phyloP scores from a whole-genome alignment of 805 yeast genomes.

The Starmera amethionina region DNA sequence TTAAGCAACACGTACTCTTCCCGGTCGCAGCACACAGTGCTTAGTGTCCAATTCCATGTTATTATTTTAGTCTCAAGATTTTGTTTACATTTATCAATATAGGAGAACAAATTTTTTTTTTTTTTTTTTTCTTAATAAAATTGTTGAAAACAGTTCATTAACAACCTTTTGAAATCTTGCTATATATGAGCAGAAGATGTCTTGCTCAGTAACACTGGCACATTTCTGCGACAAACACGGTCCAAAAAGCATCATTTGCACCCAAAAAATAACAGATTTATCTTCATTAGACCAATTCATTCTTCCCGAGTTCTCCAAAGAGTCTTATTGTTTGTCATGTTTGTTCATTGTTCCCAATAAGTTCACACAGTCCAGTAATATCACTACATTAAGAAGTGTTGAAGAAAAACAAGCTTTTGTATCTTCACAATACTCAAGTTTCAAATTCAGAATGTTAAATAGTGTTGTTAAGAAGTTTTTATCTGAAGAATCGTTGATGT shows the following conservation, averaged over 20 bases:
- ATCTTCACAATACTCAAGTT: conserved; percentile 53
- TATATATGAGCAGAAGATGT: conserved; percentile 19
- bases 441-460: conserved; percentile 42
- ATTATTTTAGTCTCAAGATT: too few relatives aligned
- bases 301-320: conserved; percentile 32
- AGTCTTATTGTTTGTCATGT: conserved; percentile 53
- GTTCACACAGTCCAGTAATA: conserved; percentile 4
- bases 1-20: too few relatives aligned
- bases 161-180: too few relatives aligned
- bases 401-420: conserved; percentile 24
- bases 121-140: too few relatives aligned
- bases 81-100: too few relatives aligned
- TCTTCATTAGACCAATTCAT: conserved; percentile 14
- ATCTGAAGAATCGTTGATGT: conserved; percentile 56
- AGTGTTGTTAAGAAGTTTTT: conserved; percentile 54
- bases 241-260: conserved; percentile 55
- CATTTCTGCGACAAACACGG: conserved; percentile 79
- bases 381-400: conserved; percentile 21
- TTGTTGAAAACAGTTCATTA: too few relatives aligned
- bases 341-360: conserved; percentile 38
- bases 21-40: too few relatives aligned
- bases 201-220: conserved; percentile 45
- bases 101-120: too few relatives aligned
- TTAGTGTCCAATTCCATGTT: too few relatives aligned
- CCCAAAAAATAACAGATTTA: conserved; percentile 29